A percentile compares a stretch with the other conserved stretches of the same genome.
Evolutionary conservation across 1,139 yeast species (phyloP).

Genomic region (Scheffersomyces illinoinensis): DNA sequence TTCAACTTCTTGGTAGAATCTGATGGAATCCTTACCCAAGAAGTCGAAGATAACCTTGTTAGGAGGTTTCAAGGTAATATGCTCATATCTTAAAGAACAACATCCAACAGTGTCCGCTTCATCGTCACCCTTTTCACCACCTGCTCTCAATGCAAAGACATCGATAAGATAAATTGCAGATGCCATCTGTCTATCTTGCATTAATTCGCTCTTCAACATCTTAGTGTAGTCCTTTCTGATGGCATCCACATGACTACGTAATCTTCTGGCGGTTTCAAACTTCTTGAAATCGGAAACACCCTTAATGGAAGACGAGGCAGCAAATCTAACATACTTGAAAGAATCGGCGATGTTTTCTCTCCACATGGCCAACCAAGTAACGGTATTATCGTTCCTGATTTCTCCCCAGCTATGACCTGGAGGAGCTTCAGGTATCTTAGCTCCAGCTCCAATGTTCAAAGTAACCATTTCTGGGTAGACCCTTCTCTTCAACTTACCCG

Average conservation of each 20-base stretch:
- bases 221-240: slow-evolving; percentile 76
- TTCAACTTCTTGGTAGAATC: slow-evolving; percentile 89
- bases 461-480: slow-evolving; percentile 90
- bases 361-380: slow-evolving; percentile 98
- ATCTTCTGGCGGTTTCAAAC: slow-evolving; percentile 88
- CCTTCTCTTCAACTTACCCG: slow-evolving; percentile 82
- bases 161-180: slow-evolving; percentile 93
- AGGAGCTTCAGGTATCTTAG: slow-evolving; percentile 79
- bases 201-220: slow-evolving; percentile 70
- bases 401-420: slow-evolving; percentile 91
- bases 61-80: slow-evolving; percentile 83
- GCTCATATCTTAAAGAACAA: slow-evolving; percentile 90
- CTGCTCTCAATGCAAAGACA: slow-evolving; percentile 95
- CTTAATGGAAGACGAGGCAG: slow-evolving; percentile 86
- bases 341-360: slow-evolving; percentile 85
- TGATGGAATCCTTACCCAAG: slow-evolving; percentile 92
- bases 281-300: slow-evolving; percentile 90
- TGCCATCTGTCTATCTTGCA: slow-evolving; percentile 90
- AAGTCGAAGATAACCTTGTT: slow-evolving; percentile 88
- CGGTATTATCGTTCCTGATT: slow-evolving; percentile 82
- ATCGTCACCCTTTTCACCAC: slow-evolving; percentile 96
- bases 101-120: slow-evolving; percentile 99
- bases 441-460: slow-evolving; percentile 74
- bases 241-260: slow-evolving; percentile 67
- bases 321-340: slow-evolving; percentile 85